Base-by-base conservation (phyloP, 129 eudicot genomes). In the Ambrosia trifida region DNA sequence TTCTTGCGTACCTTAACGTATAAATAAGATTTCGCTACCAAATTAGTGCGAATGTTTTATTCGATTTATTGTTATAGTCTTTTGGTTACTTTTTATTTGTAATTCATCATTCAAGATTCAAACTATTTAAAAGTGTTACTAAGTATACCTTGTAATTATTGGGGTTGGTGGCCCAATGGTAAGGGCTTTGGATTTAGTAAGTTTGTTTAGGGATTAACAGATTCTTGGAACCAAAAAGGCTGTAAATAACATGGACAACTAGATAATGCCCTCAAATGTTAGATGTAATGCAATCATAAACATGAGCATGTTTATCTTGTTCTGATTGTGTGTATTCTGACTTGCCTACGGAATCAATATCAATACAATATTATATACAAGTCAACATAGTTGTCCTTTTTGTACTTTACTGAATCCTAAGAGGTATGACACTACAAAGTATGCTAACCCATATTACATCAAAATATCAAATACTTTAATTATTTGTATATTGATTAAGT, bases 221-320 rank as follows among this genome's bases (percentile, higher is more conserved):
- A 62, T 73, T 49, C 62, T 62, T 62, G 52, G 46, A 59, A 58
- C 69, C 59, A 40, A 11, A 9, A 11, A 24, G 24, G 63, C 63
- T 73, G 78, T 62, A 51, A 47, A 49, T 49, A 73, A 73, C 78
- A 73, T 73, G 78, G 71, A 73, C 78, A 73, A 38, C 78, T 17
- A 73, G 62, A 43, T 64, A 54, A 44, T 32, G 52, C 9, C 24
- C 44, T 64, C 60, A 20, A 12, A 7, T 38, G n/a, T 47, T 35
- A 18, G 71, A 52, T 64, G 71, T 50, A 20, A 64, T 64, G 44
- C 46, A 50, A 63, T 74, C 50, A 62, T 62, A 51, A 17, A 36
- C 61, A 63, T 73, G 50, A 18, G 18, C 45, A 64, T 51, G 59
- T 40, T 50, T 36, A 74, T 64, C 71, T 8, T 63, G 63, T 49